Conservation (phyloP, 495 filamentous ascomycete species). For the Patellaria atrata region DNA sequence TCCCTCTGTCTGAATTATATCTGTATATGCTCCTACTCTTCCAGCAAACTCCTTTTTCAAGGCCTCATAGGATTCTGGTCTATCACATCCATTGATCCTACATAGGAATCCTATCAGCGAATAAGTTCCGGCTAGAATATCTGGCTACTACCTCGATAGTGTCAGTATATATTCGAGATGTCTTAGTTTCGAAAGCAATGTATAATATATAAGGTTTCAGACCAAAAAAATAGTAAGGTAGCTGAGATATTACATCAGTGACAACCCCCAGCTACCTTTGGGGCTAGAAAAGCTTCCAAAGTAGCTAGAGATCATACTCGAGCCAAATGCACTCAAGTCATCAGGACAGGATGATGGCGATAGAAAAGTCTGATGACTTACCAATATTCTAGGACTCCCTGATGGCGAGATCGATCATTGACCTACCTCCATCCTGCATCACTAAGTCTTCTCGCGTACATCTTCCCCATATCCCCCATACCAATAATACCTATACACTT, state of each 20-base stretch:
- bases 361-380: slow-evolving; percentile 15
- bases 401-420: too few species aligned
- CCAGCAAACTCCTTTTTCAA: slow-evolving; percentile 63
- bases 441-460: slow-evolving; percentile 85
- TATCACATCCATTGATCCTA: slow-evolving; percentile 93
- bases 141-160: too few species aligned
- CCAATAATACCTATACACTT: slow-evolving; percentile 72
- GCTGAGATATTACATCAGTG: slow-evolving; percentile 95
- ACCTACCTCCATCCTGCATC: slow-evolving; percentile 88
- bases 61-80: slow-evolving; percentile 63
- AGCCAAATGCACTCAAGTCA: slow-evolving; percentile 99
- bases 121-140: too few species aligned
- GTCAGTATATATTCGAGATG: too few species aligned
- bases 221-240: slow-evolving; percentile 76
- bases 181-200: neutral
- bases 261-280: slow-evolving; percentile 33
- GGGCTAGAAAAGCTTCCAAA: slow-evolving; percentile 39
- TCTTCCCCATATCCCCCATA: slow-evolving; percentile 99
- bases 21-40: slow-evolving; percentile 38
- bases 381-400: slow-evolving; percentile 26
- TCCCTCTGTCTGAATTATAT: slow-evolving; percentile 20
- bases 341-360: slow-evolving; percentile 40
- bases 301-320: slow-evolving; percentile 55
- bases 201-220: slow-evolving; percentile 41
- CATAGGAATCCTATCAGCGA: slow-evolving; percentile 9